Evolutionary conservation across 2,329 filamentous ascomycete species (phyloP).

Genomic region (Coleophoma eucalyptorum): DNA sequence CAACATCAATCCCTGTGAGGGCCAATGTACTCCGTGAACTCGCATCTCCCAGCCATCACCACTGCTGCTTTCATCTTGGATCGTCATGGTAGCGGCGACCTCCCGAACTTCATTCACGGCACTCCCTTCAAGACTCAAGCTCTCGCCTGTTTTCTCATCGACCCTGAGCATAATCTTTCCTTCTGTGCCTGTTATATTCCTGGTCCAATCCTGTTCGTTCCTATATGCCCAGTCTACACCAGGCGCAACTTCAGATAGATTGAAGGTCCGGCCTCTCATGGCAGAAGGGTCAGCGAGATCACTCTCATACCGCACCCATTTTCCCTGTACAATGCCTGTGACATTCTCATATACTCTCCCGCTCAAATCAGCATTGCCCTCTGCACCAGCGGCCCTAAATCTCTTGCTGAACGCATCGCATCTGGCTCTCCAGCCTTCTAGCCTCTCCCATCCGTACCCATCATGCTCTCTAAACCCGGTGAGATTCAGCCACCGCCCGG

Average conservation of each 20-base stretch:
- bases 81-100: conserved; percentile 63
- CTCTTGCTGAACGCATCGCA: conserved; percentile 57
- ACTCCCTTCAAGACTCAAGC: conserved; percentile 4
- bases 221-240: conserved; percentile 59
- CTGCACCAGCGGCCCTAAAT: conserved; percentile 32
- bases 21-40: conserved; percentile 83
- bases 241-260: conserved; percentile 62
- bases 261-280: conserved; percentile 42
- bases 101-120: conserved; percentile 53
- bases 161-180: conserved; percentile 70
- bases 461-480: conserved; percentile 74
- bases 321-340: conserved; percentile 27
- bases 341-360: conserved; percentile 27
- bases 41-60: conserved; percentile 77
- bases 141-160: conserved; percentile 36
- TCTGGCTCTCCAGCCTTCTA: conserved; percentile 61
- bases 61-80: conserved; percentile 67
- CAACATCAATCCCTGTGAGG: conserved; percentile 72
- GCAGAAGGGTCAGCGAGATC: conserved; percentile 9
- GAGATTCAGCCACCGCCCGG: conserved; percentile 57
- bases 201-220: conserved; percentile 56
- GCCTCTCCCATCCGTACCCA: conserved; percentile 73
- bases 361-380: conserved; percentile 10
- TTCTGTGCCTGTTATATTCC: conserved; percentile 73
- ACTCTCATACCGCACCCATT: conserved; percentile 22